Evolutionary conservation across 2,329 filamentous ascomycete genomes (phyloP), one percentile per base, ranked within the genome.

Genomic region (Didymella pomorum): DNA sequence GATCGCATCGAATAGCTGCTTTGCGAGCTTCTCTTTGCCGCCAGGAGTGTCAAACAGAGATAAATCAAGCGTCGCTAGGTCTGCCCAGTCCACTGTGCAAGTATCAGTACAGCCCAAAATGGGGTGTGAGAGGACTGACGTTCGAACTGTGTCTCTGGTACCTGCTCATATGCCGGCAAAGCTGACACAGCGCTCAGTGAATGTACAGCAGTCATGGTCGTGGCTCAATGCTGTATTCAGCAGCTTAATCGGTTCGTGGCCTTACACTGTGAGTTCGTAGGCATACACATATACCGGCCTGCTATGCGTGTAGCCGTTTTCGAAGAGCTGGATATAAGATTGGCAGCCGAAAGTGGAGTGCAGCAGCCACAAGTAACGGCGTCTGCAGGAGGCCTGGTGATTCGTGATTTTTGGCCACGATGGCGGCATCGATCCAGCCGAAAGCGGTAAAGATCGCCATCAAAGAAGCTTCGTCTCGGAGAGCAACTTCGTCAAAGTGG

Each of bases 1-100:
- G 10, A 84, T 81, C 2, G 84, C 84, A 47, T 86, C 82, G 25
- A 82, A 79, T 0, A 88, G 76, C 58, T 86, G 82, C 39, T 80
- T 77, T 1, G 84, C 83, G 0, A 87, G 76, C 33, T 76, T 78
- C 49, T 84, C 72, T 64, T 85, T 86, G 3, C 84, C 84, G 2
- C 80, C 82, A 0, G 83, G 82, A 18, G 81, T 72, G 28, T 86
- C 82, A 62, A 85, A 87, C 16, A 78, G 78, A 20, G 51, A 54
- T 8, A 54, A 23, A 33, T 49, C 45, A n/a, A 55, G 52, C 4
- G 45, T 55, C 14, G 73, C 68, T 50, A 75, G 56, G 57, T 28
- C 47, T 57, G 8, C 53, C 53, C 53, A 56, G n/a, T 55, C 52
- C 37, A 51, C 53, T 56, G 31, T n/a, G 25, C 0, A 21, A n/a